These are phyloP conservation scores for Xylaria sp. DNA, from an alignment of 2,329 filamentous ascomycete genomes.

Conservation along the genomic window DNA sequence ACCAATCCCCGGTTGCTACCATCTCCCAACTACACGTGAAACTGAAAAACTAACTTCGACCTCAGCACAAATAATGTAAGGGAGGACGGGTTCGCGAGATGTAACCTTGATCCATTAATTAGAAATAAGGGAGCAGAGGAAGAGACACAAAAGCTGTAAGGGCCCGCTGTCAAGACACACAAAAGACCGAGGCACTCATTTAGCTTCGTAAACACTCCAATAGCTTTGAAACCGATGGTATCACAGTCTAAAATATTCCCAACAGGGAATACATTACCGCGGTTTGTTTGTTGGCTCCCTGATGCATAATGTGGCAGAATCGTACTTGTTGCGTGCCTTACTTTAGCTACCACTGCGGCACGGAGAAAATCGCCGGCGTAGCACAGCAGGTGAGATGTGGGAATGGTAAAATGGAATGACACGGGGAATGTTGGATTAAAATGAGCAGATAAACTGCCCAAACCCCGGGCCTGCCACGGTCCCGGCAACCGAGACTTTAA, in stretches of 20 bases:
- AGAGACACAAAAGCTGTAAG: slow-evolving; percentile 1
- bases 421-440: neutral
- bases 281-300: neutral
- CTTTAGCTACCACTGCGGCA: neutral
- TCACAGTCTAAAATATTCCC: neutral
- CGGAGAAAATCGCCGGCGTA: slow-evolving; percentile 3
- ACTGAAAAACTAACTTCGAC: neutral
- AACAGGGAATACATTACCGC: neutral
- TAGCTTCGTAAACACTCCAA: neutral
- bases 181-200: neutral
- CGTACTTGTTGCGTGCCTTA: neutral
- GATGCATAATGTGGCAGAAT: slow-evolving; percentile 11
- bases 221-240: neutral
- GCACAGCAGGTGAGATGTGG: slow-evolving; percentile 9
- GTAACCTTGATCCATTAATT: neutral
- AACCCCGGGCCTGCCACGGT: slow-evolving; percentile 26
- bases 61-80: neutral
- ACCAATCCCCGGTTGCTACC: slow-evolving; percentile 1
- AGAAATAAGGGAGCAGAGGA: neutral
- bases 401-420: neutral
- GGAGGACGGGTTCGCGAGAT: neutral
- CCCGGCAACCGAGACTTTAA: slow-evolving; percentile 10
- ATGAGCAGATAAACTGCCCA: slow-evolving; percentile 15
- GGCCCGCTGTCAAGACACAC: neutral
- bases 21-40: neutral